A percentile compares a stretch with the other conserved stretches of the same genome.
Conservation (phyloP, 179 eudicot genomes). For the Camellia oleifera region DNA sequence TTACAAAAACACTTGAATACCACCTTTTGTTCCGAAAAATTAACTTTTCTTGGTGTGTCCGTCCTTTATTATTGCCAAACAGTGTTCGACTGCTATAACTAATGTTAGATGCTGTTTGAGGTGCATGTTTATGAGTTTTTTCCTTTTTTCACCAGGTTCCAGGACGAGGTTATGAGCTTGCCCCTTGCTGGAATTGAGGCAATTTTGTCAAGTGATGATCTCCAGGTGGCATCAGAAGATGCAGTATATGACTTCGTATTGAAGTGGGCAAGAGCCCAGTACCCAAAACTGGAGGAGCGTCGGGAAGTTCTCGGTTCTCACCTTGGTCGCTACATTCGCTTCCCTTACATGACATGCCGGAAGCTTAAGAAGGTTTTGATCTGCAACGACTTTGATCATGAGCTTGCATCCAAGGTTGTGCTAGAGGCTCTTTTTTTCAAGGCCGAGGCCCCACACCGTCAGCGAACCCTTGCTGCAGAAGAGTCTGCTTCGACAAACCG, state of each 20-base stretch:
- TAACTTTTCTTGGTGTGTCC: neutral
- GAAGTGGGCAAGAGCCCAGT: constrained; percentile 71
- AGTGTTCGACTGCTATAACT: neutral
- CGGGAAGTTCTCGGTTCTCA: constrained; percentile 68
- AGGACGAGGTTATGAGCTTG: constrained; percentile 70
- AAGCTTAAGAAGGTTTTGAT: constrained; percentile 73
- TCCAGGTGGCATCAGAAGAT: constrained; percentile 93
- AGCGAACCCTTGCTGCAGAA: constrained; percentile 53
- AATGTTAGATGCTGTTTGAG: neutral
- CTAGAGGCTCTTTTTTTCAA: constrained; percentile 87
- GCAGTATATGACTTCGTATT: constrained; percentile 78
- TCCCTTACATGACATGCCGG: constrained; percentile 87
- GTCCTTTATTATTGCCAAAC: neutral
- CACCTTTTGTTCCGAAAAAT: neutral
- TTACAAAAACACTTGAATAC: constrained; percentile 1
- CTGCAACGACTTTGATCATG: constrained; percentile 78
- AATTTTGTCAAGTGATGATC: constrained; percentile 69
- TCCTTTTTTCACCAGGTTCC: constrained; percentile 45
- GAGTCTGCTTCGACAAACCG: constrained; percentile 52
- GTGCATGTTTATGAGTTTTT: neutral
- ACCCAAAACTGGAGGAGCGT: constrained; percentile 69
- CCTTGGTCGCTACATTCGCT: constrained; percentile 67
- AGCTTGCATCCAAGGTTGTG: constrained; percentile 67
- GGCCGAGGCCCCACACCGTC: constrained; percentile 85
- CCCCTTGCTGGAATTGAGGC: constrained; percentile 91